Evolutionary conservation across 306 rosid species (phyloP), one percentile per base, ranked within the genome.

Genomic region (Argentina anserina): DNA sequence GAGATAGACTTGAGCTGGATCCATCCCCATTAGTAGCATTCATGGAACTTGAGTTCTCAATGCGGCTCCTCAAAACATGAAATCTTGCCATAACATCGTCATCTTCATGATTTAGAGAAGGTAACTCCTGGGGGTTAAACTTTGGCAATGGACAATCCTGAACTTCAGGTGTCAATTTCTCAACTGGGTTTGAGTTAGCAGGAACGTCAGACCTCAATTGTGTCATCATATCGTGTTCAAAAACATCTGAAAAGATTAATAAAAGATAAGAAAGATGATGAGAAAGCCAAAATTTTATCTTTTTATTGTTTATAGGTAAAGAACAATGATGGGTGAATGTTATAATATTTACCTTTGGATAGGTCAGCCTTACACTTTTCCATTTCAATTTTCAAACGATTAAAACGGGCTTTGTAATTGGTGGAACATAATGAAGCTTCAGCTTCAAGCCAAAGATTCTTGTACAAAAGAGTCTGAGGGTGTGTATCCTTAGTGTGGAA

Each of bases 371-470:
- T 71, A 36, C 56, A 36, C 70, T 79, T 84, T 73, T 90, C 93
- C 88, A 90, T 90, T 85, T 91, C 96, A 65, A 52, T 78, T 84
- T 88, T 95, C 79, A 89, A 70, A 62, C 86, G 84, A 81, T 82
- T 78, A 77, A 80, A 91, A 33, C 97, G 99, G 77, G 87, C 91
- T 80, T 64, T 95, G 81, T 79, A 90, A 65, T 73, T 77, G 74
- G 79, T 37, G 34, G 96, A 85, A 81, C 96, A 95, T 20, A 95
- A 76, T 69, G 82, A 87, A 83, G 99, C 99, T 83, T 95, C 99
- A 70, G 99, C 97, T 80, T 95, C 97, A 9, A 91, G 96, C 99
- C 99, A 95, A 17, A 95, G 89, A 69, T 88, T 86, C 84, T 84
- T 95, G 78, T 85, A 95, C 68, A 95, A 78, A 47, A 70, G 75